Evolutionary conservation across 257 asterid species (phyloP).

Genomic region (Solanum medicagineum): DNA sequence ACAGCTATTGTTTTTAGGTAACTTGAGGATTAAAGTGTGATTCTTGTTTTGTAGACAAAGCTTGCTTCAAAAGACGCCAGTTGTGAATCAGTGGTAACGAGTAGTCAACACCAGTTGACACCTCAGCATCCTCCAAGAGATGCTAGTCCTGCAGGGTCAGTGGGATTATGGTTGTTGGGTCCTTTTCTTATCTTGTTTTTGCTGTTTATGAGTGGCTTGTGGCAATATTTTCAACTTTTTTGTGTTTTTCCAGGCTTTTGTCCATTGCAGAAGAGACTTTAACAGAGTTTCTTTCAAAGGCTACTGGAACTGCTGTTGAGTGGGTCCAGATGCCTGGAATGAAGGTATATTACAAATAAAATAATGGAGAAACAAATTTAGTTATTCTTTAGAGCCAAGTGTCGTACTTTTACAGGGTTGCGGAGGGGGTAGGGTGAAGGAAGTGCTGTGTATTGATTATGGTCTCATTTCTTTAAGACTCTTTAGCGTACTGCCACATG

Average conservation of each 20-base stretch:
- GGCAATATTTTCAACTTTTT: constrained; percentile 10
- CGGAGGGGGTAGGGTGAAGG: neutral
- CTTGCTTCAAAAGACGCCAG: constrained; percentile 74
- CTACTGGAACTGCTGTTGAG: constrained; percentile 97
- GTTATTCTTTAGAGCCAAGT: neutral
- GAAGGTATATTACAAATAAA: constrained; percentile 44
- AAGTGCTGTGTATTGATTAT: neutral
- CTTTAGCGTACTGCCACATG: neutral
- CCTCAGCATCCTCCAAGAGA: constrained; percentile 92
- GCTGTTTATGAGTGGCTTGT: constrained; percentile 7
- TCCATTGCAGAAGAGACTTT: constrained; percentile 97
- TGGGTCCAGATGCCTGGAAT: constrained; percentile 99
- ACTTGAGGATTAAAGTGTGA: neutral
- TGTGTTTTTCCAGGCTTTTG: constrained; percentile 53
- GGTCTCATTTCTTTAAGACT: neutral
- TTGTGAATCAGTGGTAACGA: constrained; percentile 85
- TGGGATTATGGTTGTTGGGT: constrained; percentile 30
- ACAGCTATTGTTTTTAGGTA: neutral
- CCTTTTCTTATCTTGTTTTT: constrained; percentile 29
- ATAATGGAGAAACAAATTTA: neutral
- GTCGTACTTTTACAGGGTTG: neutral
- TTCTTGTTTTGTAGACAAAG: constrained; percentile 30
- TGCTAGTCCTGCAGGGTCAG: constrained; percentile 94
- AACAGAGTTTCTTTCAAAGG: constrained; percentile 93
- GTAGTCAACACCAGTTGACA: constrained; percentile 70